These are phyloP conservation scores for Trichoderma breve DNA, from an alignment of 2,329 filamentous ascomycete genomes.

Conservation along the genomic window DNA sequence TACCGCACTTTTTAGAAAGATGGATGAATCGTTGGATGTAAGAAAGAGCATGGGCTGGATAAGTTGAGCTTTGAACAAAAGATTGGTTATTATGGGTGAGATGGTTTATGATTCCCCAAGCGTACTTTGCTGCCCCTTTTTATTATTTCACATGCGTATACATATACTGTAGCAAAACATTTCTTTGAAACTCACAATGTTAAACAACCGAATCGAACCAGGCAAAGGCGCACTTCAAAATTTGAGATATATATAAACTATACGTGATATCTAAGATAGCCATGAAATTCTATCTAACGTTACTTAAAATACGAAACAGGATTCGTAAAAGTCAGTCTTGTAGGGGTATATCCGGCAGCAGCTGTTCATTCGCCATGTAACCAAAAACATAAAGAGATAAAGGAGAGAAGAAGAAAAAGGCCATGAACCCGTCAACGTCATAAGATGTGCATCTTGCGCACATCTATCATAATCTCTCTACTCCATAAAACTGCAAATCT, in stretches of 20 bases:
- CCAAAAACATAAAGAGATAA: not conserved
- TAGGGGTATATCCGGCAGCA: slow-evolving; percentile 11
- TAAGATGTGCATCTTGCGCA: not conserved
- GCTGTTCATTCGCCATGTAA: not conserved
- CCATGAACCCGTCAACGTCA: not conserved
- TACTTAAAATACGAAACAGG: not conserved
- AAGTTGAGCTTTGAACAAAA: not conserved
- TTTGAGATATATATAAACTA: not conserved
- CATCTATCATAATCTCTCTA: not conserved
- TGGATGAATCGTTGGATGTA: not conserved
- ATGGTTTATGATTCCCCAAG: slow-evolving; percentile 15
- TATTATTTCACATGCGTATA: not conserved
- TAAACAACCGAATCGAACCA: not conserved
- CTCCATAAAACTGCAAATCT: not conserved
- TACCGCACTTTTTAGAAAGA: slow-evolving; percentile 4
- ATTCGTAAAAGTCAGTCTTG: not conserved
- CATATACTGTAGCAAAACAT: not conserved
- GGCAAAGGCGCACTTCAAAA: not conserved
- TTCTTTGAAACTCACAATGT: not conserved
- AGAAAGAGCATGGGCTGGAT: not conserved
- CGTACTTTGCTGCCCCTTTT: slow-evolving; percentile 3
- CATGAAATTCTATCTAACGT: not conserved
- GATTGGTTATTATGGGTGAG: not conserved
- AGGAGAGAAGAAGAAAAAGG: not conserved
- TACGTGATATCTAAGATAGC: not conserved